Percentiles rank a stretch among this genome's conserved stretches.
phyloP scores from a whole-genome alignment of 2,329 filamentous ascomycete species.

The Ascosphaera apis region DNA sequence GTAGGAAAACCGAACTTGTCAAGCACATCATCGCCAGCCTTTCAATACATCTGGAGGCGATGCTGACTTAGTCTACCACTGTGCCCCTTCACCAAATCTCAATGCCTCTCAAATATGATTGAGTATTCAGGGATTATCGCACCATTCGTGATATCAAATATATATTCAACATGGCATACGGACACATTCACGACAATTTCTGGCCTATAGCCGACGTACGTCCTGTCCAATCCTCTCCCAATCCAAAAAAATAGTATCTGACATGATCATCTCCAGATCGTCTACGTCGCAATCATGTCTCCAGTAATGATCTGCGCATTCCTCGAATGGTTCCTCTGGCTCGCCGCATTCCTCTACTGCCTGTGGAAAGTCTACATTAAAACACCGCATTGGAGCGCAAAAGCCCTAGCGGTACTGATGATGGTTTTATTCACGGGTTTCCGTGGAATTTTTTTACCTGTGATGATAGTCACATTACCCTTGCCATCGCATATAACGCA shows the following conservation, averaged over 20 bases:
- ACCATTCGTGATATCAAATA: no score
- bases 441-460: slow-evolving; percentile 68
- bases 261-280: slow-evolving; percentile 33
- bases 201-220: not conserved
- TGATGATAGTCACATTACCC: slow-evolving; percentile 84
- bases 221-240: not conserved
- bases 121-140: no score
- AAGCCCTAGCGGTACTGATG: slow-evolving; percentile 52
- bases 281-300: slow-evolving; percentile 64
- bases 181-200: not conserved
- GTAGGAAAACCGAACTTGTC: no score
- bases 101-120: no score
- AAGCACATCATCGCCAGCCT: no score
- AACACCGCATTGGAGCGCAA: slow-evolving; percentile 69
- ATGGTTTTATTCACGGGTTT: slow-evolving; percentile 50
- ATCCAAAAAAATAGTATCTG: not conserved
- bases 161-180: not conserved
- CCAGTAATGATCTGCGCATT: slow-evolving; percentile 62
- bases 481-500: slow-evolving; percentile 48
- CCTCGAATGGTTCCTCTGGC: slow-evolving; percentile 85
- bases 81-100: no score
- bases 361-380: slow-evolving; percentile 71
- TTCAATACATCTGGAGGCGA: no score
- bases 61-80: no score
- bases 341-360: slow-evolving; percentile 85